Conservation (phyloP, 139 green algal genomes). For the Picochlorum sp. region DNA sequence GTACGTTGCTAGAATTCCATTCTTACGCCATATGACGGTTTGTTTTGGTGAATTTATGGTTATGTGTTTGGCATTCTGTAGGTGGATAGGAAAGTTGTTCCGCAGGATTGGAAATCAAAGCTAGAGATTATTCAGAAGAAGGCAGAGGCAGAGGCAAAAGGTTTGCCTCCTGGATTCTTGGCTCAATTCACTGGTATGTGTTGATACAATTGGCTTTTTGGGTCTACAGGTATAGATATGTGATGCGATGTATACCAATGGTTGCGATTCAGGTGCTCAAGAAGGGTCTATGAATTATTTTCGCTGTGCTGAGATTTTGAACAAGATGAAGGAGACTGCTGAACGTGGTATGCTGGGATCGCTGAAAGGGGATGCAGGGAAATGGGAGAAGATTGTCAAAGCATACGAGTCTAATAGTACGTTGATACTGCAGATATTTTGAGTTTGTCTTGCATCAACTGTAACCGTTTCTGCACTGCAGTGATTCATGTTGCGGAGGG, state of each 20-base stretch:
- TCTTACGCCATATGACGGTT: not conserved
- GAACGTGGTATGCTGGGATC: constrained; percentile 61
- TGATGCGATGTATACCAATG: not conserved
- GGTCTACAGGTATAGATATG: not conserved
- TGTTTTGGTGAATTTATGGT: not conserved
- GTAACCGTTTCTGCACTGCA: not conserved
- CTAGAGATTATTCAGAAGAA: constrained; percentile 57
- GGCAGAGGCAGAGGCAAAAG: constrained; percentile 26
- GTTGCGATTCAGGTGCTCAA: constrained; percentile 29
- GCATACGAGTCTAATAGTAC: constrained; percentile 52
- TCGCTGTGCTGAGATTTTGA: constrained; percentile 36
- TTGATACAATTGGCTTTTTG: not conserved
- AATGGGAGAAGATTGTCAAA: constrained; percentile 65
- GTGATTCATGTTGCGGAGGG: constrained; percentile 59
- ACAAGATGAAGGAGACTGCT: constrained; percentile 36
- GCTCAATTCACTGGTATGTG: constrained; percentile 18
- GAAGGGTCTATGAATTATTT: constrained; percentile 48
- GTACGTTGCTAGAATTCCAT: constrained; percentile 24
- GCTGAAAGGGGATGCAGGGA: constrained; percentile 45
- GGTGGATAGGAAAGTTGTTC: constrained; percentile 57
- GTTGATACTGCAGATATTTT: not conserved
- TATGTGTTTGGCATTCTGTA: constrained; percentile 12
- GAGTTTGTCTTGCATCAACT: constrained; percentile 14
- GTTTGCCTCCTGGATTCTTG: constrained; percentile 37
- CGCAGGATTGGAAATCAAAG: constrained; percentile 60